Evolutionary conservation across 768 basidiomycete genomes (phyloP), one percentile per base, ranked within the genome.

Genomic region (Tulasnella sp.): DNA sequence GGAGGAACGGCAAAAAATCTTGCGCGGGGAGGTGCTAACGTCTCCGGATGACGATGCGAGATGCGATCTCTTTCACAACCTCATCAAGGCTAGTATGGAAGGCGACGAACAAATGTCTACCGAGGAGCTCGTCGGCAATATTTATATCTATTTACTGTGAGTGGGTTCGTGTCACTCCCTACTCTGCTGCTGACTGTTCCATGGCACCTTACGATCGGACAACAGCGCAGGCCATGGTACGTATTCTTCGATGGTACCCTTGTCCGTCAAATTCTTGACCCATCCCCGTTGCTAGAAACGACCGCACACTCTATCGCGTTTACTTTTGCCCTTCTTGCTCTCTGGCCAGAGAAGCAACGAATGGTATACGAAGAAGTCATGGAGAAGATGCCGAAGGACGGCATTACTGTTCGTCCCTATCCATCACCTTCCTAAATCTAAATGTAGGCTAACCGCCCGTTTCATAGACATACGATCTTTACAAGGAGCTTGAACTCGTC

Each of bases 161-260:
- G 55, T 35, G n/a, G n/a, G n/a, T n/a, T n/a, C n/a, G n/a, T 14
- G 21, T 17, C 21, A 2, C 8, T 54, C 0, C 21, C 35, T 52
- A 7, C 29, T 36, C 6, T 39, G 23, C 32, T 15, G 43, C 9
- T 37, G 36, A n/a, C 9, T 9, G 36, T 9, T 9, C 36, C 19
- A 31, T 11, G 21, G 21, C 32, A 11, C 12, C 32, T 21, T 50
- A 34, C 32, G 49, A 23, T 23, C 32, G n/a, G n/a, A n/a, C n/a
- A 9, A 9, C 15, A 57, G 55, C 37, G 79, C 80, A 40, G 80
- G 81, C 11, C 77, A 81, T 64, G 80, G 78, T 74, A 59, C 35
- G 68, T 60, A 19, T 3, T 35, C 8, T 21, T 35, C 29, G 14
- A 15, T 9, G 14, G 11, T 8, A 31, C 21, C 46, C 14, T 9